phyloP scores from a whole-genome alignment of 2,329 filamentous ascomycete species.

The Clonostachys byssicola region DNA sequence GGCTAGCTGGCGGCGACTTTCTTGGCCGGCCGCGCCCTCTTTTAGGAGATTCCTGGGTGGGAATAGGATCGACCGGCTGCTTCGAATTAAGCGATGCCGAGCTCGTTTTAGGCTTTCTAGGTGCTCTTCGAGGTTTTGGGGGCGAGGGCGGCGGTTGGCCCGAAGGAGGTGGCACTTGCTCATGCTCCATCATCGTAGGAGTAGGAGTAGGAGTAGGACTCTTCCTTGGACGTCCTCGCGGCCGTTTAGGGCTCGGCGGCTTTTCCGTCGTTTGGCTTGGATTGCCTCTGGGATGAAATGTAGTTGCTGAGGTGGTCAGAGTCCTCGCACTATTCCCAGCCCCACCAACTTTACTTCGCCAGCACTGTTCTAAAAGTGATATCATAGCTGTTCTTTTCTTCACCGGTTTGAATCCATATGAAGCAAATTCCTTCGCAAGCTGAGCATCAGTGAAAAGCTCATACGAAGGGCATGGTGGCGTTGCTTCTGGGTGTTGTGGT shows the following conservation, averaged over 20 bases:
- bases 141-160: neutral
- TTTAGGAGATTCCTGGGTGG: neutral
- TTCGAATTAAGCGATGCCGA: too few species aligned
- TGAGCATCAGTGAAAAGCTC: conserved; percentile 58
- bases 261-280: conserved; percentile 27
- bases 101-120: too few species aligned
- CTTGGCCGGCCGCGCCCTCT: conserved; percentile 8
- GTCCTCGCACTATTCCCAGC: conserved; percentile 10
- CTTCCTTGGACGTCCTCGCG: conserved; percentile 38
- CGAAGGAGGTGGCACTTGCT: conserved; percentile 4
- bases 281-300: conserved; percentile 13
- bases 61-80: too few species aligned
- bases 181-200: conserved; percentile 3
- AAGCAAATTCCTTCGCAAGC: conserved; percentile 55
- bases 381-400: conserved; percentile 68
- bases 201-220: conserved; percentile 4
- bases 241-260: conserved; percentile 24
- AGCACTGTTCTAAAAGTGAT: conserved; percentile 64
- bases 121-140: too few species aligned
- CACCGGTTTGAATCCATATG: conserved; percentile 70
- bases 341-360: conserved; percentile 51
- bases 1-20: neutral
- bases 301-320: conserved; percentile 17
- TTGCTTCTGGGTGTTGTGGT: neutral
- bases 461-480: conserved; percentile 45